Conservation (phyloP, 2,329 filamentous ascomycete genomes). For the Simplicillium aogashimaense region DNA sequence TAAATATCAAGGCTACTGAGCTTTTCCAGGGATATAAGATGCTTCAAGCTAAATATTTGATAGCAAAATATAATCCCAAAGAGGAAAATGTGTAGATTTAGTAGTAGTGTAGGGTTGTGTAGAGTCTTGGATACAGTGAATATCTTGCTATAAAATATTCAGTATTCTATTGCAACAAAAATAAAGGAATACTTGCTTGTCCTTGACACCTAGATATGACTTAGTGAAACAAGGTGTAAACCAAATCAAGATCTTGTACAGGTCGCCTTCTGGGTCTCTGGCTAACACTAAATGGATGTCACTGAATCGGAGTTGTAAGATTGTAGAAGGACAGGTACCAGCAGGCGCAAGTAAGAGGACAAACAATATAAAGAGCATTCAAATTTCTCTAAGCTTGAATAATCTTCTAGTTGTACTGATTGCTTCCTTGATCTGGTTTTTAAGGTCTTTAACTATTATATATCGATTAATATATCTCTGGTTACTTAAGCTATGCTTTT, state of each 20-base stretch:
- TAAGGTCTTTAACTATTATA: conserved; percentile 15
- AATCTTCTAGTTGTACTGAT: conserved; percentile 15
- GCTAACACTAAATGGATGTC: conserved; percentile 9
- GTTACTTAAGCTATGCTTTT: conserved; percentile 10
- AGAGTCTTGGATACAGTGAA: conserved; percentile 24
- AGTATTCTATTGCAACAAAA: too few species aligned
- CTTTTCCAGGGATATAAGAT: conserved; percentile 11
- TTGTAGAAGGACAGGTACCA: conserved; percentile 8
- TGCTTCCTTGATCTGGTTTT: conserved; percentile 13
- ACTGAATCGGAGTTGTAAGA: conserved; percentile 9
- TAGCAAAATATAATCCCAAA: conserved; percentile 17
- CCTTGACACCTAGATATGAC: conserved; percentile 12
- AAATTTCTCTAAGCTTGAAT: conserved; percentile 13
- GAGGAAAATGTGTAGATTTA: conserved; percentile 23
- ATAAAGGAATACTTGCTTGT: conserved; percentile 7
- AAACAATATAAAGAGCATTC: conserved; percentile 13
- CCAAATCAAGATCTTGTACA: conserved; percentile 6
- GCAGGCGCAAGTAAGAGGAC: conserved; percentile 11
- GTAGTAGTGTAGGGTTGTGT: conserved; percentile 21
- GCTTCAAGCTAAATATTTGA: conserved; percentile 12
- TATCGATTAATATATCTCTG: conserved; percentile 12
- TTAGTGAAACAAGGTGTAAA: conserved; percentile 15
- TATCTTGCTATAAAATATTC: conserved; percentile 14
- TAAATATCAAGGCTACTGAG: conserved; percentile 16
- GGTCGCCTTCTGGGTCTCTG: conserved; percentile 8